phyloP scores from a whole-genome alignment of 2,329 filamentous ascomycete species.

The Trichoderma lentiforme region DNA sequence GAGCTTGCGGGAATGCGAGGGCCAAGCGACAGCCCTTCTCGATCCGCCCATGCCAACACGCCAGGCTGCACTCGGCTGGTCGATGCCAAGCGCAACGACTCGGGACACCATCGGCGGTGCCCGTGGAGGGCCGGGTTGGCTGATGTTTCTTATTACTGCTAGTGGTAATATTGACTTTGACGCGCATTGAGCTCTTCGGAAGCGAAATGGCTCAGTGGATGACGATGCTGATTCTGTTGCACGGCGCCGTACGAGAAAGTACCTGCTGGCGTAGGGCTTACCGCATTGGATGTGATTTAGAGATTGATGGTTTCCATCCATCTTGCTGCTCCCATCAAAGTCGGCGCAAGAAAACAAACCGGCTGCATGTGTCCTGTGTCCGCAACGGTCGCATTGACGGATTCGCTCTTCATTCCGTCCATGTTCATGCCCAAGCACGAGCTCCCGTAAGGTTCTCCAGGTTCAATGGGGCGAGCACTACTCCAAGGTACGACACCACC shows the following conservation, averaged over 20 bases:
- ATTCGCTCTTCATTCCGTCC: neutral
- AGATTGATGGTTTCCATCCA: neutral
- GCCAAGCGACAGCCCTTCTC: neutral
- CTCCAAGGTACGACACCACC: too few species aligned
- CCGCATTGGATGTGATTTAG: neutral
- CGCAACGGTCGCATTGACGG: neutral
- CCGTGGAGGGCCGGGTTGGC: neutral
- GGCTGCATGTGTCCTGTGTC: neutral
- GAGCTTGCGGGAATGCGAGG: neutral
- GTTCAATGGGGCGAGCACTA: neutral
- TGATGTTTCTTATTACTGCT: neutral
- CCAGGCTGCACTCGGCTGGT: slow-evolving; percentile 1
- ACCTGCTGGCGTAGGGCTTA: neutral
- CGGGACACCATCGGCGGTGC: neutral
- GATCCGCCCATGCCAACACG: neutral
- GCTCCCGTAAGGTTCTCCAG: neutral
- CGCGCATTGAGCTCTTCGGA: neutral
- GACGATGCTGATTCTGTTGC: neutral
- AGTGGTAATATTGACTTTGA: neutral
- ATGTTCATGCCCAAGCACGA: neutral
- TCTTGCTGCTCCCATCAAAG: neutral
- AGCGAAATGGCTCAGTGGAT: slow-evolving; percentile 8
- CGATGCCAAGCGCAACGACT: slow-evolving; percentile 5
- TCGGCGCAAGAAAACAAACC: neutral
- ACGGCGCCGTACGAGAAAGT: neutral